Conservation (phyloP, 148 eudicot genomes). For the Pharnaceum exiguum region DNA sequence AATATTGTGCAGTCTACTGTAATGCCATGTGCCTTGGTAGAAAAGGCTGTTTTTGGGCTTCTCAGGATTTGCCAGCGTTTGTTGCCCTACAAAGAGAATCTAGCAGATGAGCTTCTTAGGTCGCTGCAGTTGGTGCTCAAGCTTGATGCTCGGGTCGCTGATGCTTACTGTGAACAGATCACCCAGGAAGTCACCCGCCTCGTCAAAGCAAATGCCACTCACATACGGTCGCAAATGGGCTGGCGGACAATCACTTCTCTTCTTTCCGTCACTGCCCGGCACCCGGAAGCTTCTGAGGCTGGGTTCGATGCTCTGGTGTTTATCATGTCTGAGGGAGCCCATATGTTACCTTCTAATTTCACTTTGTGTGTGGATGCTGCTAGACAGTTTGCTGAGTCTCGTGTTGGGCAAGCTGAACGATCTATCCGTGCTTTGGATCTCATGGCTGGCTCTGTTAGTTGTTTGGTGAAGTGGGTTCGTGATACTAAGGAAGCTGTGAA, state of each 20-base stretch:
- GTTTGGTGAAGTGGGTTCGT: constrained; percentile 48
- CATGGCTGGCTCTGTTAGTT: constrained; percentile 56
- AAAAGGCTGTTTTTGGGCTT: constrained; percentile 83
- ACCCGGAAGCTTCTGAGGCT: constrained; percentile 76
- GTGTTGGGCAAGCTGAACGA: constrained; percentile 61
- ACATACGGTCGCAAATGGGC: constrained; percentile 77
- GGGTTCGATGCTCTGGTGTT: constrained; percentile 67
- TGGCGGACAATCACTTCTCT: constrained; percentile 79
- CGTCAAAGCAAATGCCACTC: constrained; percentile 79
- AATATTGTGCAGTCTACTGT: constrained; percentile 65
- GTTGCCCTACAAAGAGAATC: constrained; percentile 83
- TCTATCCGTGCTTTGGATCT: constrained; percentile 64
- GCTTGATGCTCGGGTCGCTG: constrained; percentile 90
- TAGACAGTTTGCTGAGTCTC: constrained; percentile 75
- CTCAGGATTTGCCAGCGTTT: constrained; percentile 71
- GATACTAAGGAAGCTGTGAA: constrained; percentile 45
- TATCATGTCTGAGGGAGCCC: constrained; percentile 69
- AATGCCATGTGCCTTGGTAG: constrained; percentile 69
- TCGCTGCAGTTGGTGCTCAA: constrained; percentile 78
- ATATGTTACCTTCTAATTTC: constrained; percentile 65
- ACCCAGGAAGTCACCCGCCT: constrained; percentile 85
- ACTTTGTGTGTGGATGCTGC: constrained; percentile 56
- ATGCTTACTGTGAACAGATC: constrained; percentile 86
- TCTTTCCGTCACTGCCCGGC: constrained; percentile 68
- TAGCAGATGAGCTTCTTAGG: constrained; percentile 85